A percentile compares a stretch with the other conserved stretches of the same genome.
Conservation (phyloP, 768 basidiomycete species). For the Podaxis carcinomalis region DNA sequence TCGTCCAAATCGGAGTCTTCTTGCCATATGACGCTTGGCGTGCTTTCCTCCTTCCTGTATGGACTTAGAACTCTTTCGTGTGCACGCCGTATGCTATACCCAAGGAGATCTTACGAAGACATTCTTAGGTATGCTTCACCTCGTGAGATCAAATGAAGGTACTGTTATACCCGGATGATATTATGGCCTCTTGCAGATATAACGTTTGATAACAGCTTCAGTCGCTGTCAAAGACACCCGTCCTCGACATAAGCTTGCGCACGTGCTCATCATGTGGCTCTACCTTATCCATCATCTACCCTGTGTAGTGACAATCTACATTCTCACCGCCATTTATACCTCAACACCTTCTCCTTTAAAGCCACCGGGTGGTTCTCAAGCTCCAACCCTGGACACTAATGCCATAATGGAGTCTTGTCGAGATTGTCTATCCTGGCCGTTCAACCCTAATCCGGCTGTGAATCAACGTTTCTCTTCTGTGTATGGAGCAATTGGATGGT, state of each 20-base stretch:
- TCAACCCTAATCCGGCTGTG: background rate
- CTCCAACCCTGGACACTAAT: background rate
- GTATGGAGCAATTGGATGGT: too few species aligned
- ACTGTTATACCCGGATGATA: background rate
- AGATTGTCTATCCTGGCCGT: background rate
- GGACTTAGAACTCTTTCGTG: background rate
- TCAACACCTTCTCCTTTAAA: background rate
- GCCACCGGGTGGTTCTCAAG: background rate
- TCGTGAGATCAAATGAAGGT: background rate
- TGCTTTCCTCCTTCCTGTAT: background rate
- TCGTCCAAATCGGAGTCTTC: too few species aligned
- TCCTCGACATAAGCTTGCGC: background rate
- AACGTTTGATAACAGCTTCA: background rate
- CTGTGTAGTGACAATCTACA: background rate
- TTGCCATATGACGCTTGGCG: background rate
- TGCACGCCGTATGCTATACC: background rate
- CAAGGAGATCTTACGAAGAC: background rate
- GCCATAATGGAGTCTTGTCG: background rate
- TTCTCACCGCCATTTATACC: background rate
- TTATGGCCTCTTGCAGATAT: background rate
- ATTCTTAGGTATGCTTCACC: background rate
- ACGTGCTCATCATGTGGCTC: background rate
- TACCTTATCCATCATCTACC: background rate
- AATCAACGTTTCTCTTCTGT: too few species aligned
- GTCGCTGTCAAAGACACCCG: background rate